These are phyloP conservation scores for Chenopodium berlandieri DNA, from an alignment of 148 eudicot genomes.

Conservation along the genomic window DNA sequence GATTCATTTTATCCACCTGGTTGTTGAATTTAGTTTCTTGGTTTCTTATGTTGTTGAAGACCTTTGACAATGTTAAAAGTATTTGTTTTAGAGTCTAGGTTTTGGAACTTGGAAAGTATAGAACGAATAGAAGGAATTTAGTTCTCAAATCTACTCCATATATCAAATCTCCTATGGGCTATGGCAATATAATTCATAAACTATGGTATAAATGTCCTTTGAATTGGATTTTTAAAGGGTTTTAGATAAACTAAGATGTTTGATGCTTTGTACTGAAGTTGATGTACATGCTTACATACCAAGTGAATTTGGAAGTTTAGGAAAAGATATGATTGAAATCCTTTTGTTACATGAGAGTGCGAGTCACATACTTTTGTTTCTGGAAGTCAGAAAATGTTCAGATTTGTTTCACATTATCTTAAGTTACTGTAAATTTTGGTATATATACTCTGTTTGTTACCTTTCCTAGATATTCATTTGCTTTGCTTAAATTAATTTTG, in stretches of 20 bases:
- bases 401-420: neutral
- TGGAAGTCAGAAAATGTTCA: neutral
- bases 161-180: neutral
- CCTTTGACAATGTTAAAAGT: neutral
- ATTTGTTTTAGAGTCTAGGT: neutral
- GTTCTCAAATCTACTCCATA: neutral
- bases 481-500: constrained; percentile 1
- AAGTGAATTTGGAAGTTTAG: neutral
- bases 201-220: neutral
- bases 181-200: neutral
- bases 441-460: neutral
- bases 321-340: neutral
- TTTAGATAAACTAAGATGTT: neutral
- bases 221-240: neutral
- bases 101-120: neutral
- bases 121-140: too few species aligned
- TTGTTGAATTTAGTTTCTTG: neutral
- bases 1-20: neutral
- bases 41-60: neutral
- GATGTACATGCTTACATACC: neutral
- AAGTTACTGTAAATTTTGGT: neutral
- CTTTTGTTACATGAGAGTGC: neutral
- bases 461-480: neutral
- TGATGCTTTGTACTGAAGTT: neutral
- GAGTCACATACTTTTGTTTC: neutral